Evolutionary conservation across 768 basidiomycete species (phyloP), one percentile per base, ranked within the genome.

Genomic region (Ephemerocybe angulata): DNA sequence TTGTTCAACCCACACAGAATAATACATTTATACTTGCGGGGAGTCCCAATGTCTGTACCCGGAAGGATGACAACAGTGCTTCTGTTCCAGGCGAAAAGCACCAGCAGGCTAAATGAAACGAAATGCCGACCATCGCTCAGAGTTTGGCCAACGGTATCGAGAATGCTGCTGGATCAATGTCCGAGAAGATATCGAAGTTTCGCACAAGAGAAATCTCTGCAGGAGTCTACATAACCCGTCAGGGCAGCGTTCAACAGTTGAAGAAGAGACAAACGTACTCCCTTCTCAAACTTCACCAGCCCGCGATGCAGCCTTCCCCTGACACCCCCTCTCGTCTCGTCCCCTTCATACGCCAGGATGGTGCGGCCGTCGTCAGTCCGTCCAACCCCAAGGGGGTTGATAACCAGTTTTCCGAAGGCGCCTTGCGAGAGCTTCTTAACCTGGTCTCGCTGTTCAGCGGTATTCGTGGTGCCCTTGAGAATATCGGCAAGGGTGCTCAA

Each of bases 161-260:
- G 48, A 70, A 70, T 0, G 58, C 64, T 35, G 70, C 66, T 1
- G 63, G 60, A 52, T 78, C 79, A 38, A 81, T 70, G 56, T 84
- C 81, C 1, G 76, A 75, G 62, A 84, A 85, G 13, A 88, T 75
- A 60, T 87, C 78, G 60, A 88, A 86, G 65, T 87, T 88, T 47
- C 86, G 76, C 52, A 80, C 71, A 35, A 88, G 60, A 1, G 62
- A 67, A 29, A 86, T 77, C 53, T 83, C 79, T 24, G 67, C 73
- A 15, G 79, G 73, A 6, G 75, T 68, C 85, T 86, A 62, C 46
- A 60, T 24, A 50, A 25, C 52, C 19, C 53, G 50, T 47, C 17
- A 53, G 17, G 27, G 17, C 24, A 27, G 29, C 25, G 15, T 43
- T 37, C 29, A 13, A 4, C 12, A n/a, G 10, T 37, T 21, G 24